Evolutionary conservation across 148 eudicot species (phyloP).

Genomic region (Polygonum aviculare): DNA sequence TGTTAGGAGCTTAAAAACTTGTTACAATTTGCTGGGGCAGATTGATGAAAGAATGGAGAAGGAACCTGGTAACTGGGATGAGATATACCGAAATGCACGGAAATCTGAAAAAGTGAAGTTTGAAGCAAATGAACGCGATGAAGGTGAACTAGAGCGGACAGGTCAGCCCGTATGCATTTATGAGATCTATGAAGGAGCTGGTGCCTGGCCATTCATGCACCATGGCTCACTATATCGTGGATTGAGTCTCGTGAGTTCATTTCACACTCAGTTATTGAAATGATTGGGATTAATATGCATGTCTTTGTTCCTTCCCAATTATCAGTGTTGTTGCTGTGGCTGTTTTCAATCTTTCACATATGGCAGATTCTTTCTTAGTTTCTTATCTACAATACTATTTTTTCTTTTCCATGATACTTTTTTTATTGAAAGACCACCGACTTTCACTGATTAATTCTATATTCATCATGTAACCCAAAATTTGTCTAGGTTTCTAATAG

Average conservation of each 20-base stretch:
- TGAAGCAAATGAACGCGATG: conserved; percentile 89
- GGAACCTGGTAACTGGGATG: conserved; percentile 82
- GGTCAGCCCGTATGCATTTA: conserved; percentile 81
- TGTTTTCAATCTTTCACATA: background rate
- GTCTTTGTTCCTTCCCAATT: background rate
- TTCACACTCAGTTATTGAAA: background rate
- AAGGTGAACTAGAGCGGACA: conserved; percentile 93
- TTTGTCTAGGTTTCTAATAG: background rate
- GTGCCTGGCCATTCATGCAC: conserved; percentile 91
- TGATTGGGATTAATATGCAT: background rate
- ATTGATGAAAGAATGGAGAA: conserved; percentile 88
- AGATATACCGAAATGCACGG: conserved; percentile 76
- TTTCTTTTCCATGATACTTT: background rate
- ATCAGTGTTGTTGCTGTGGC: background rate
- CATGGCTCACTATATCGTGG: conserved; percentile 98
- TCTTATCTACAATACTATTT: background rate
- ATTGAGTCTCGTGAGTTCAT: conserved; percentile 77
- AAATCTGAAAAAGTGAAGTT: conserved; percentile 80
- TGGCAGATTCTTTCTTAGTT: background rate
- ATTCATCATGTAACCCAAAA: background rate
- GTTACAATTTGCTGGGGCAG: conserved; percentile 28
- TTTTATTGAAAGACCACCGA: background rate
- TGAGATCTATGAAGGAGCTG: conserved; percentile 86
- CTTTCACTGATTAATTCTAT: background rate
- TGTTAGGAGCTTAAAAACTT: background rate